A percentile compares a stretch with the other conserved stretches of the same genome.
Conservation (phyloP, 2,329 filamentous ascomycete genomes). For the Cadophora sp. region DNA sequence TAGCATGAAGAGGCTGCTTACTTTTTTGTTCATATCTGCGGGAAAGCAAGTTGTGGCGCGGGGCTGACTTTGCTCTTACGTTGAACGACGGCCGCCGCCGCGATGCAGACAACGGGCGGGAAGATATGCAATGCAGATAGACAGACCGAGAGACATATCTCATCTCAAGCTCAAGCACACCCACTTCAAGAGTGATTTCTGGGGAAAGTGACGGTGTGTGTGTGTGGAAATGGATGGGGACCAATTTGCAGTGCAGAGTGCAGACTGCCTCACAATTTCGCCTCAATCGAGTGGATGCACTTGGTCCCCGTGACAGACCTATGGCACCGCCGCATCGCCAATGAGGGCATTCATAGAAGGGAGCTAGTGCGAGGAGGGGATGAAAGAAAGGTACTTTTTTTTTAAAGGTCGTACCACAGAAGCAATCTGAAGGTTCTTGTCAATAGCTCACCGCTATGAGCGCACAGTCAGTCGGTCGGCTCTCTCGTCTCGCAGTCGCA, state of each 20-base stretch:
- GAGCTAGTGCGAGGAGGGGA: not conserved
- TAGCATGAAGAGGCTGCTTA: constrained; percentile 9
- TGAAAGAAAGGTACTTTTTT: no score
- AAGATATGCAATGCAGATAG: not conserved
- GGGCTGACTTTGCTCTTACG: constrained; percentile 2
- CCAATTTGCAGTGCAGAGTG: not conserved
- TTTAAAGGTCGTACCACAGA: not conserved
- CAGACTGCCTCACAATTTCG: not conserved
- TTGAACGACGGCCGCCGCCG: not conserved
- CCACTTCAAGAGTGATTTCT: not conserved
- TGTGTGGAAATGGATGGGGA: no score
- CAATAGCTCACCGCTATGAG: constrained; percentile 1
- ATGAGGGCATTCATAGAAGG: not conserved
- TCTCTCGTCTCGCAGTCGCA: not conserved
- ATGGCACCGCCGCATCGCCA: not conserved
- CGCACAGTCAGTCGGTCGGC: not conserved
- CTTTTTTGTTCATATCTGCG: not conserved
- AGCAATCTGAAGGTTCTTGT: not conserved
- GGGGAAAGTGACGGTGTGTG: constrained; percentile 1
- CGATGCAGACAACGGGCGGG: constrained; percentile 4
- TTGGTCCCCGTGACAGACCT: not conserved
- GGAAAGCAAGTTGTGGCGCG: not conserved
- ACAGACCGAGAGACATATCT: no score
- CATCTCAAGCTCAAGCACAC: not conserved
- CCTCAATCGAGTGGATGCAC: constrained; percentile 1